These are phyloP conservation scores for Platanthera zijinensis DNA, from an alignment of 106 monocot genomes.

Conservation along the genomic window DNA sequence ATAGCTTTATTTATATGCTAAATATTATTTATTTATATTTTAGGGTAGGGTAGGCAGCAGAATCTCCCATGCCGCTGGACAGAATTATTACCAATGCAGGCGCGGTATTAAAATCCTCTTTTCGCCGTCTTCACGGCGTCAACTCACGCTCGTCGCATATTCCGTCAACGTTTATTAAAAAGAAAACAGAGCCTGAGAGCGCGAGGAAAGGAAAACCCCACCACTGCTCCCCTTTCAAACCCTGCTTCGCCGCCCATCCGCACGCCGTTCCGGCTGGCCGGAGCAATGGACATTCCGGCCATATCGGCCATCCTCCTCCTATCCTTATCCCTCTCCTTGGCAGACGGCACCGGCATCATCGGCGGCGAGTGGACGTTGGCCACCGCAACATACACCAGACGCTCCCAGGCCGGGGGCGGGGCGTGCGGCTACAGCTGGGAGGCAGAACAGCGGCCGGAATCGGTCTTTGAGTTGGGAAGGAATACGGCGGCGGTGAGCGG, in stretches of 20 bases:
- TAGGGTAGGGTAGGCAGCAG: too few species aligned
- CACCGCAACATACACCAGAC: conserved; percentile 1
- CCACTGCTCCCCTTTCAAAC: neutral
- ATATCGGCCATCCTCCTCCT: neutral
- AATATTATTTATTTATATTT: too few species aligned
- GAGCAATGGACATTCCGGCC: neutral
- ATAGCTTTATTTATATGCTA: too few species aligned
- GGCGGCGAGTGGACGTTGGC: neutral
- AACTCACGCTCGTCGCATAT: too few species aligned
- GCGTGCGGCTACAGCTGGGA: neutral
- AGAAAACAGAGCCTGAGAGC: neutral
- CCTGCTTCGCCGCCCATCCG: neutral
- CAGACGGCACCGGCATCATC: neutral
- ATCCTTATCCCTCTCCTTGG: neutral
- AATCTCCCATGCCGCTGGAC: too few species aligned
- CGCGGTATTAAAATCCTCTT: too few species aligned
- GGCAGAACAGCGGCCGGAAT: neutral
- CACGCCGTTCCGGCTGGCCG: too few species aligned
- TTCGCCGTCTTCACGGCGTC: too few species aligned
- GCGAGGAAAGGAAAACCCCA: neutral
- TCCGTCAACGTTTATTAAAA: neutral
- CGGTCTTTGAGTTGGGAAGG: neutral
- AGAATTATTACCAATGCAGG: too few species aligned
- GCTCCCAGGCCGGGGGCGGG: neutral
- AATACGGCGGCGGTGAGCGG: conserved; percentile 1